phyloP scores from a whole-genome alignment of 495 filamentous ascomycete species.

The Lentithecium fluviatile region DNA sequence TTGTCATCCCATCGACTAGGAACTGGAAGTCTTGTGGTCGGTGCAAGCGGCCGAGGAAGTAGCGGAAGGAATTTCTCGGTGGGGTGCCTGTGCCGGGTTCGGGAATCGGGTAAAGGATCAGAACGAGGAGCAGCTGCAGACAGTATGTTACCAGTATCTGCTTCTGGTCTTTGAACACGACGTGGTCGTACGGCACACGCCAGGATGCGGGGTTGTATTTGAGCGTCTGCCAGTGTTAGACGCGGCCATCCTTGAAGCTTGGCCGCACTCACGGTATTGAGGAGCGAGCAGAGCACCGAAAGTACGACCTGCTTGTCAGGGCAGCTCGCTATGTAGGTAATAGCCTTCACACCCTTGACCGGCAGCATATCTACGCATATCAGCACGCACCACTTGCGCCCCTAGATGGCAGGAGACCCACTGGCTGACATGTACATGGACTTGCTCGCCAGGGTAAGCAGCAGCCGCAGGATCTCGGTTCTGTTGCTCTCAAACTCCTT shows the following conservation, averaged over 20 bases:
- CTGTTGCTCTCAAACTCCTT: constrained; percentile 91
- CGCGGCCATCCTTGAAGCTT: neutral
- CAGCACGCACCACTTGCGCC: neutral
- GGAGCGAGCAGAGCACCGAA: constrained; percentile 81
- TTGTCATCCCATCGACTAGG: constrained; percentile 91
- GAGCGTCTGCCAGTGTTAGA: constrained; percentile 61
- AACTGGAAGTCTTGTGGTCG: constrained; percentile 97
- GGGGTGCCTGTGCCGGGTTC: constrained; percentile 60
- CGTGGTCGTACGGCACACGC: constrained; percentile 91
- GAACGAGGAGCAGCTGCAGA: constrained; percentile 83
- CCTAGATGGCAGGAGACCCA: constrained; percentile 40
- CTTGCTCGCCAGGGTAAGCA: constrained; percentile 83
- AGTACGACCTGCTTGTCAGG: constrained; percentile 89
- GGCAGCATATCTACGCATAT: constrained; percentile 62
- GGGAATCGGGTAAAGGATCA: constrained; percentile 87
- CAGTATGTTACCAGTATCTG: constrained; percentile 89
- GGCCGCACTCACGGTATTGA: constrained; percentile 77
- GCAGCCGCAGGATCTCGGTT: constrained; percentile 80
- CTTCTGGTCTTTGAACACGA: constrained; percentile 91
- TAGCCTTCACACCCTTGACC: constrained; percentile 77
- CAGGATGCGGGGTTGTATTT: constrained; percentile 96
- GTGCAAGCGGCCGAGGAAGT: constrained; percentile 88
- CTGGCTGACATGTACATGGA: constrained; percentile 89
- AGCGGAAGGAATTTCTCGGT: constrained; percentile 87
- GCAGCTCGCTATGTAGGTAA: constrained; percentile 85